phyloP scores from a whole-genome alignment of 306 rosid genomes.

The Dalbergia cochinchinensis region DNA sequence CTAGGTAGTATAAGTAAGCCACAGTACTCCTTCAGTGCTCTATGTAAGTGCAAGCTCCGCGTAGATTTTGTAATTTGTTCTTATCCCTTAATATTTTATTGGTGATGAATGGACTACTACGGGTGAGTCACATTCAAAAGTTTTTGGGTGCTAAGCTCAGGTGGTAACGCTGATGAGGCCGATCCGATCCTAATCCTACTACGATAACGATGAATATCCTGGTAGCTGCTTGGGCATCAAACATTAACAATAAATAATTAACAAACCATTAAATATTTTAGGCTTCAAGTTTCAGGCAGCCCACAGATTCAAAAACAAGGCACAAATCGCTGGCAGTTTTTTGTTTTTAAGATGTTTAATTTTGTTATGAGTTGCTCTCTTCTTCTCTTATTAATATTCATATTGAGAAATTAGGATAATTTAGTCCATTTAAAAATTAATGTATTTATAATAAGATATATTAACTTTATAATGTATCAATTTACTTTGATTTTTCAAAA shows the following conservation, averaged over 20 bases:
- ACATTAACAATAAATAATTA: too few relatives aligned
- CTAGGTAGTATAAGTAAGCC: not conserved
- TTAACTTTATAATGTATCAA: too few relatives aligned
- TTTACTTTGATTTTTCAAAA: too few relatives aligned
- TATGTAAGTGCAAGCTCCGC: not conserved
- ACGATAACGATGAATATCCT: not conserved
- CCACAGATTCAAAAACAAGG: conserved; percentile 35
- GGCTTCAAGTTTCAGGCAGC: conserved; percentile 1
- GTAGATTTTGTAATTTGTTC: conserved; percentile 20
- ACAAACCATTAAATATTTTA: not conserved
- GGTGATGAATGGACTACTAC: not conserved
- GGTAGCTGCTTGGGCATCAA: not conserved
- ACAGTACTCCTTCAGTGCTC: not conserved
- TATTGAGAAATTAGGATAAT: too few relatives aligned
- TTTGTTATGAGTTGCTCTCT: too few relatives aligned
- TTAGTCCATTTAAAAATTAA: too few relatives aligned
- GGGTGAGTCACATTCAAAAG: conserved; percentile 19
- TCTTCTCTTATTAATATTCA: too few relatives aligned
- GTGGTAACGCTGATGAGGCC: not conserved
- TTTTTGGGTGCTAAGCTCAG: not conserved
- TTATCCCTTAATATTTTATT: conserved; percentile 38
- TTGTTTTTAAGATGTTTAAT: not conserved
- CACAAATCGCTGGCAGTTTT: not conserved
- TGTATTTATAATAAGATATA: too few relatives aligned
- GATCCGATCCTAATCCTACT: not conserved